Percentiles rank a stretch among this genome's conserved stretches.
Evolutionary conservation across 2,329 filamentous ascomycete species (phyloP).

Genomic region (Epichloe uncinata): DNA sequence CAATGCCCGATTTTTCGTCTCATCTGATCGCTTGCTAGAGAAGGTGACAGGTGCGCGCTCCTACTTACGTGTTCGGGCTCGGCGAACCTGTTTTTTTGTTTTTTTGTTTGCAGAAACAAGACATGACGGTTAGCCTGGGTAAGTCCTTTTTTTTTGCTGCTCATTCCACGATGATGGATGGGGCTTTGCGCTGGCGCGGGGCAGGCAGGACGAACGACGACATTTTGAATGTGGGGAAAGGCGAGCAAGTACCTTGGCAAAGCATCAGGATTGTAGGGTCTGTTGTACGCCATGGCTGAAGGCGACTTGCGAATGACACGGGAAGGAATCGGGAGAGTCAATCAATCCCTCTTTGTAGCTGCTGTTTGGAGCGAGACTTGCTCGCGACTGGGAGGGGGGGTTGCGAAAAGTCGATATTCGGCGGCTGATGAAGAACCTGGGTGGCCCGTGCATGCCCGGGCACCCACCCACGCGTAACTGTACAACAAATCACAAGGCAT

Average conservation of each 20-base stretch:
- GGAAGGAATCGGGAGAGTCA: too few relatives aligned
- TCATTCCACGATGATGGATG: not conserved
- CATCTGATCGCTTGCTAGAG: not conserved
- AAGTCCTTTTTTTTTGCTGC: not conserved
- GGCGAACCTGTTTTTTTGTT: slow-evolving; percentile 41
- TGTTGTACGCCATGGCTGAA: slow-evolving; percentile 81
- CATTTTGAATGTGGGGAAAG: not conserved
- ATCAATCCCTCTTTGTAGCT: too few relatives aligned
- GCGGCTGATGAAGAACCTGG: too few relatives aligned
- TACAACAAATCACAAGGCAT: too few relatives aligned
- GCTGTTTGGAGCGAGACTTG: too few relatives aligned
- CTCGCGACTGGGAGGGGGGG: too few relatives aligned
- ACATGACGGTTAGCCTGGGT: not conserved
- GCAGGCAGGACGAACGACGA: slow-evolving; percentile 6
- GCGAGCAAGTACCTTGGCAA: slow-evolving; percentile 62
- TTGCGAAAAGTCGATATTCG: too few relatives aligned
- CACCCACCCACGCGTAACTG: too few relatives aligned
- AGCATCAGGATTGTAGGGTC: slow-evolving; percentile 84
- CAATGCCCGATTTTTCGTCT: not conserved
- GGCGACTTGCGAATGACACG: not conserved
- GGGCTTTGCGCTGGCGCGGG: not conserved
- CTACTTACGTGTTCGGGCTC: slow-evolving; percentile 55
- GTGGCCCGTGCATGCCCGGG: too few relatives aligned
- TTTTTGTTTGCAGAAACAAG: not conserved
- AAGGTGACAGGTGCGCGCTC: slow-evolving; percentile 3